A percentile compares a stretch with the other conserved stretches of the same genome.
Conservation (phyloP, 192 early-diverging fungal genomes). For the Backusella parvicylindrica region DNA sequence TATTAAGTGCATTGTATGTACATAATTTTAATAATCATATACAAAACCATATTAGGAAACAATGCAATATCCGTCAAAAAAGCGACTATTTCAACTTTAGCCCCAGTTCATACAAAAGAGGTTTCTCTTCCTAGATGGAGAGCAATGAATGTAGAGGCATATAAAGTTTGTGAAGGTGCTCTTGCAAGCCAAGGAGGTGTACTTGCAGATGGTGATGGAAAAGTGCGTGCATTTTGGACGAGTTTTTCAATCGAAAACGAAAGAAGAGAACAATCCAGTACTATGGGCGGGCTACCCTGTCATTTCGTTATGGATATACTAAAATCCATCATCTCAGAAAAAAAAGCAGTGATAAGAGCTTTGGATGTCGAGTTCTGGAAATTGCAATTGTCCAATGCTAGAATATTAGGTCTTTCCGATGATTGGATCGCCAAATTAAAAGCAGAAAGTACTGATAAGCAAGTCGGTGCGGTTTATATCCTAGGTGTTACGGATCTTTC, state of each 20-base stretch:
- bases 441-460: constrained; percentile 11
- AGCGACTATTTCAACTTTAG: constrained; percentile 49
- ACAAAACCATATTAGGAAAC: constrained; percentile 26
- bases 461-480: constrained; percentile 49
- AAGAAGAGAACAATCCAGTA: constrained; percentile 48
- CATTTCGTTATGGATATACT: constrained; percentile 41
- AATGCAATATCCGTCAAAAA: constrained; percentile 53
- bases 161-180: constrained; percentile 63
- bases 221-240: constrained; percentile 62
- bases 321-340: constrained; percentile 41
- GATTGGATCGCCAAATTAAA: constrained; percentile 53
- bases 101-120: constrained; percentile 60
- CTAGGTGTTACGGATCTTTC: constrained; percentile 53
- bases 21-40: no score
- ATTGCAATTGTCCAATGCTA: constrained; percentile 52
- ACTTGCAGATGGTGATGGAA: constrained; percentile 53
- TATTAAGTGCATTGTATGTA: no score
- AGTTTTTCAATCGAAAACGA: constrained; percentile 62
- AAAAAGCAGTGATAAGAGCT: constrained; percentile 45
- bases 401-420: constrained; percentile 54
- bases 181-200: constrained; percentile 66
- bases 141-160: constrained; percentile 49
- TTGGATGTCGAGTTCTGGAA: constrained; percentile 61
- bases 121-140: constrained; percentile 57
- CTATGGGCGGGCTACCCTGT: constrained; percentile 56